Conservation (phyloP, 208 protist genomes). For the Leishmania aethiopica region DNA sequence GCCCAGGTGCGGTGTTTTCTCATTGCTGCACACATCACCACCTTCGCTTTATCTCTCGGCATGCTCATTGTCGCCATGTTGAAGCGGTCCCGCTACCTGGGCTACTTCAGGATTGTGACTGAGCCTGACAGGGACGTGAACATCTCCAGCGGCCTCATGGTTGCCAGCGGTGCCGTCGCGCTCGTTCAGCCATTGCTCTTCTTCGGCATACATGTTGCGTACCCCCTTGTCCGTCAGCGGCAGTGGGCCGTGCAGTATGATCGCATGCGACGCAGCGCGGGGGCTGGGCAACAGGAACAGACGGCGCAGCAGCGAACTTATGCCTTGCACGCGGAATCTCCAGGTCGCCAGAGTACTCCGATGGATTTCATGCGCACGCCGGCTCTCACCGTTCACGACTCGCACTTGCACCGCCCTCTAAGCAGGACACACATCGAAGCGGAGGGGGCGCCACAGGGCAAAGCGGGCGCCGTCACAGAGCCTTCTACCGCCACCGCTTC, state of each 20-base stretch:
- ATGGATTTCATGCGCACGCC: not conserved
- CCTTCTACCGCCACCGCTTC: not conserved
- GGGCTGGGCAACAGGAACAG: not conserved
- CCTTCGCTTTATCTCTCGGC: not conserved
- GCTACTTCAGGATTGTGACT: not conserved
- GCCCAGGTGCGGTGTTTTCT: not conserved
- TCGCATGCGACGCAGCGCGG: not conserved
- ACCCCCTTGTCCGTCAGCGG: conserved; percentile 7
- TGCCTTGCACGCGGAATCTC: not conserved
- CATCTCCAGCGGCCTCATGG: not conserved
- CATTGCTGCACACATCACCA: not conserved
- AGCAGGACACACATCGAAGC: not conserved
- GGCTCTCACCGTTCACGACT: not conserved
- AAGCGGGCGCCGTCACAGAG: not conserved
- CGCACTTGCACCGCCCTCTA: not conserved
- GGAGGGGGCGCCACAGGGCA: not conserved
- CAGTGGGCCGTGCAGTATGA: not conserved
- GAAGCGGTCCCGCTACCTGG: not conserved
- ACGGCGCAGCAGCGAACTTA: not conserved
- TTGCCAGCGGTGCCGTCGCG: not conserved
- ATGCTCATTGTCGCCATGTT: not conserved
- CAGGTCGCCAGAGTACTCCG: not conserved
- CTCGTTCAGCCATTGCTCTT: conserved; percentile 8
- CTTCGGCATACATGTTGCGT: not conserved
- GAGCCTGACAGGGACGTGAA: not conserved